A percentile compares a stretch with the other conserved stretches of the same genome.
Conservation (phyloP, 2,329 filamentous ascomycete species). For the Teratosphaeria viscida region DNA sequence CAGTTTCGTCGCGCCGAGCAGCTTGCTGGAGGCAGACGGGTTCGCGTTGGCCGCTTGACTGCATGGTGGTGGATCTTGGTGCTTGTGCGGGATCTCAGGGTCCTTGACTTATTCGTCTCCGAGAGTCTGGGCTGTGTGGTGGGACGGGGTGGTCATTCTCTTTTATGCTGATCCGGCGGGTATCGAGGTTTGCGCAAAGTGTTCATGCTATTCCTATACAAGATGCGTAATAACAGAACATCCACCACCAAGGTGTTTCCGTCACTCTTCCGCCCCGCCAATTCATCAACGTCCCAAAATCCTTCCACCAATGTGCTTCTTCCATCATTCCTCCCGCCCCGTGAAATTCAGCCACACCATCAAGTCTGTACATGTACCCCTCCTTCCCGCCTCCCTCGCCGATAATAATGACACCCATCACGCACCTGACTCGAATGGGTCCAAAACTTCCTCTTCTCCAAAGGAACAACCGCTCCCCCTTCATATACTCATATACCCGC, state of each 20-base stretch:
- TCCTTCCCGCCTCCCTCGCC: too few species aligned
- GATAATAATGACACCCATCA: too few species aligned
- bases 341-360: too few species aligned
- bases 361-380: too few species aligned
- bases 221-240: background rate
- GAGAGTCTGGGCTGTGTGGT: conserved; percentile 50
- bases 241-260: background rate
- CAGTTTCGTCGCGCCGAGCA: conserved; percentile 43
- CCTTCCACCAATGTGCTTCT: too few species aligned
- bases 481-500: too few species aligned
- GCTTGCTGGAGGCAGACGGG: conserved; percentile 33
- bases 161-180: background rate
- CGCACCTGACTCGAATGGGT: too few species aligned
- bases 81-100: background rate
- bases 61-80: conserved; percentile 9
- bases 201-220: background rate
- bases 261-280: too few species aligned
- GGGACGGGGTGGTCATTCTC: background rate
- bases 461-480: too few species aligned
- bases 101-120: conserved; percentile 38
- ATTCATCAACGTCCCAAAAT: too few species aligned
- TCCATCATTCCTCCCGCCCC: too few species aligned
- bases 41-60: conserved; percentile 26
- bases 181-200: background rate
- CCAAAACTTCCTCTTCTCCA: too few species aligned